Conservation (phyloP, 2,329 filamentous ascomycete genomes). For the Colletotrichum orchidophilum region DNA sequence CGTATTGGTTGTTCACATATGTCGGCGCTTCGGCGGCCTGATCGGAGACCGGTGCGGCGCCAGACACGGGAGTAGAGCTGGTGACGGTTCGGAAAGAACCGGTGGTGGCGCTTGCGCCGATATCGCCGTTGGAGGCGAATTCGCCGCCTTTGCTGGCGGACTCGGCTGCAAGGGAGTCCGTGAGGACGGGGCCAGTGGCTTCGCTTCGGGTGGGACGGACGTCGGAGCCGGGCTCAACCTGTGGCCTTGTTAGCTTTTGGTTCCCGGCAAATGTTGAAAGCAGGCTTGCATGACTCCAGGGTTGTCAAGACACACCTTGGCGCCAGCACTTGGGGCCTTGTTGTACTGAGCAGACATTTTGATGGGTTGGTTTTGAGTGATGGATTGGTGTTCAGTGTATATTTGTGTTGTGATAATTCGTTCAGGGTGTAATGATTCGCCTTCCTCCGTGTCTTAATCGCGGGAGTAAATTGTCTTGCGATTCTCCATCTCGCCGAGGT, state of each 20-base stretch:
- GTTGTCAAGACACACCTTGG: slow-evolving; percentile 7
- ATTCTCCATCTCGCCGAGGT: neutral
- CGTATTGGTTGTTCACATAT: slow-evolving; percentile 48
- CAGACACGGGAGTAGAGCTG: slow-evolving; percentile 15
- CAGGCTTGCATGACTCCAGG: neutral
- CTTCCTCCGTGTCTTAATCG: neutral
- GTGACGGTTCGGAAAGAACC: neutral
- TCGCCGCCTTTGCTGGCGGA: slow-evolving; percentile 68
- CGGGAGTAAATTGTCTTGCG: neutral
- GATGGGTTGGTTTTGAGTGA: neutral
- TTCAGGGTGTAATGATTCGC: neutral
- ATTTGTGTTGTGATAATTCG: neutral
- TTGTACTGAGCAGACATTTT: slow-evolving; percentile 18
- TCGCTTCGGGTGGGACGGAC: slow-evolving; percentile 64
- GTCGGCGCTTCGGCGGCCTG: slow-evolving; percentile 45
- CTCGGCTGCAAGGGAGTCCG: slow-evolving; percentile 80
- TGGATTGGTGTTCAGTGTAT: neutral
- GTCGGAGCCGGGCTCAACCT: slow-evolving; percentile 58
- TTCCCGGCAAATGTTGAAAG: neutral
- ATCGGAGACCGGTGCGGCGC: slow-evolving; percentile 22
- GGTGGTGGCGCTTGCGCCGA: slow-evolving; percentile 54
- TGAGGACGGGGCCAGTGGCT: slow-evolving; percentile 68
- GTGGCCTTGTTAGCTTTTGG: slow-evolving; percentile 25
- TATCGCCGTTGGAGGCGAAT: slow-evolving; percentile 68
- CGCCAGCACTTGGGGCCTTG: slow-evolving; percentile 27